Evolutionary conservation across 139 green algal species (phyloP), one percentile per base, ranked within the genome.

Genomic region (Chlorella vulgaris): DNA sequence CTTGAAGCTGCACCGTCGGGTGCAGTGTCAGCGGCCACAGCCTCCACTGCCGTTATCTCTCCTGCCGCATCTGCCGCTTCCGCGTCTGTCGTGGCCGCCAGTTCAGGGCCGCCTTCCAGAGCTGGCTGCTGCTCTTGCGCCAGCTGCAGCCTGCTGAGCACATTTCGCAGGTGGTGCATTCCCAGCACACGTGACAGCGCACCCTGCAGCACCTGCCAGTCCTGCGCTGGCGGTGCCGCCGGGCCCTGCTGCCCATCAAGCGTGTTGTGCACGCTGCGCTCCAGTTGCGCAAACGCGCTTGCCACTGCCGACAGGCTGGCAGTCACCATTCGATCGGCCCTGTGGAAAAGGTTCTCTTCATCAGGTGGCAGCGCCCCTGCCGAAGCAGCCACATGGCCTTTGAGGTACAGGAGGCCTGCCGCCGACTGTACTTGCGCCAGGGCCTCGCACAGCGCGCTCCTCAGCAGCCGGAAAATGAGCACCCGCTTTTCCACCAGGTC

Each of bases 401-500:
- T 6, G 39, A 91, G 66, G 28, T 89, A 73, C 51, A 91, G 81
- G 31, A 73, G 70, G 1, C 60, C 71, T 0, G 80, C 81, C 4
- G 60, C 66, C 5, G 24, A 55, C 42, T 91, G 84, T 24, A 91
- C 50, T 3, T 73, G 35, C 4, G 86, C 76, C 60, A 91, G 76
- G 35, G 86, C 84, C 33, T 89, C 86, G 38, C 74, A 67, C 35
- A 91, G 75, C 47, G 70, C 82, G 7, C 68, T 53, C 1, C 74
- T 80, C 33, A 91, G 78, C 21, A 86, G 36, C 5, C 84, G 76
- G 85, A 91, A 83, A 33, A 89, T 66, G 1, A 88, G 73, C 22
- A 90, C 51, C 13, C 81, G 35, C 33, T 82, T 87, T 51, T 87
- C 73, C 4, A 88, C 78, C 55, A 84, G 51, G 31, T 76, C 67